These are phyloP conservation scores for Rhizophora apiculata DNA, from an alignment of 345 rosid genomes.

Conservation along the genomic window DNA sequence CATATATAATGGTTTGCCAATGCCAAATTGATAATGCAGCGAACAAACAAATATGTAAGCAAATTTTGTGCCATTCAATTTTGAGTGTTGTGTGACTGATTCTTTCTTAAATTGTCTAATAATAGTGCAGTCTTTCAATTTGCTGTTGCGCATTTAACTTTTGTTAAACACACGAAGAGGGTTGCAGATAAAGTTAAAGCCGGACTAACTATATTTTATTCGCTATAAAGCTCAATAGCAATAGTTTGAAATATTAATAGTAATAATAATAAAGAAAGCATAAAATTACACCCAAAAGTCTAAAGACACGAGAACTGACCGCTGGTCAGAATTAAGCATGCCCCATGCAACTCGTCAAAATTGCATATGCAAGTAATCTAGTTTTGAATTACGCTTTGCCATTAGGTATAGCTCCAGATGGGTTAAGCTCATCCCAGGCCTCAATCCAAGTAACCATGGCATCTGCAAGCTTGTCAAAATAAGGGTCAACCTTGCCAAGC, in stretches of 20 bases:
- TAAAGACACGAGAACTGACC: neutral
- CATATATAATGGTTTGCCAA: neutral
- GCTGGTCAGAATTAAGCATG: constrained; percentile 1
- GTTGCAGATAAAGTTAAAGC: neutral
- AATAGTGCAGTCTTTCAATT: neutral
- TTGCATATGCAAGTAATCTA: neutral
- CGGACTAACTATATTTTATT: constrained; percentile 2
- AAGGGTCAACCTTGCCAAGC: constrained; percentile 69
- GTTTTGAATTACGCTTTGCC: constrained; percentile 41
- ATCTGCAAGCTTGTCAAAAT: constrained; percentile 79
- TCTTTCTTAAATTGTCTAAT: neutral
- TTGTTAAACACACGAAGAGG: no score
- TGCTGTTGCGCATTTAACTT: no score
- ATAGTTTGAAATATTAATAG: neutral
- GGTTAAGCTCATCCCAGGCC: constrained; percentile 96
- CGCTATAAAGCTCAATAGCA: constrained; percentile 3
- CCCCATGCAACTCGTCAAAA: neutral
- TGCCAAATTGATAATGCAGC: neutral
- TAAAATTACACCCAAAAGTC: constrained; percentile 15
- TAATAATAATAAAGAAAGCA: constrained; percentile 1
- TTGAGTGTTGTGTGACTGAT: neutral
- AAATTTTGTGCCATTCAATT: neutral
- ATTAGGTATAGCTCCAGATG: constrained; percentile 31
- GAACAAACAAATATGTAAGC: neutral
- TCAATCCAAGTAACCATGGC: constrained; percentile 97